phyloP scores from a whole-genome alignment of 768 basidiomycete species.

The Leccinum obscurum region DNA sequence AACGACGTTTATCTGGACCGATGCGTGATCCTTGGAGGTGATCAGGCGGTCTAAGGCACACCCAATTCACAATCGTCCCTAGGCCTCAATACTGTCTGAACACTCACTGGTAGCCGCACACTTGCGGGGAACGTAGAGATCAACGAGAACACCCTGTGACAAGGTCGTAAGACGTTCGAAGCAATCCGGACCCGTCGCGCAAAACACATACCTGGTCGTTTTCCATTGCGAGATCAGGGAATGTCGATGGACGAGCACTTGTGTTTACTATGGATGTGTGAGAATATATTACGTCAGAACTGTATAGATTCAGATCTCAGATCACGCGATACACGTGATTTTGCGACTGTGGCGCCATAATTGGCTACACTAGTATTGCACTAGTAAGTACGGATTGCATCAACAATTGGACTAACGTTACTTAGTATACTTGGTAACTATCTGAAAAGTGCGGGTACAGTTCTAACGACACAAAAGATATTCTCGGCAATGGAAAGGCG shows the following conservation, averaged over 20 bases:
- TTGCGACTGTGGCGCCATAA: background rate
- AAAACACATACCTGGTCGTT: slow-evolving; percentile 75
- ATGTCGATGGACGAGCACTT: slow-evolving; percentile 1
- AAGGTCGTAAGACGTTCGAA: slow-evolving; percentile 4
- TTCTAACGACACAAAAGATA: slow-evolving; percentile 1
- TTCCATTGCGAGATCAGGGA: slow-evolving; percentile 61
- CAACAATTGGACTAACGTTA: background rate
- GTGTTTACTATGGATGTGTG: slow-evolving; percentile 24
- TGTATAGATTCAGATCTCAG: slow-evolving; percentile 26
- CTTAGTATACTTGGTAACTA: background rate
- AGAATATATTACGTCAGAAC: slow-evolving; percentile 29
- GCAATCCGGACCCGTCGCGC: background rate
- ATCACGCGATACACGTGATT: slow-evolving; percentile 7
- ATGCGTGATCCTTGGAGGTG: slow-evolving; percentile 98
- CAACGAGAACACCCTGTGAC: slow-evolving; percentile 90
- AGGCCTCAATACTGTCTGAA: background rate
- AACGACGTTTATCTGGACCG: slow-evolving; percentile 92
- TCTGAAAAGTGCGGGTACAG: background rate
- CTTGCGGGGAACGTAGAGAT: slow-evolving; percentile 99
- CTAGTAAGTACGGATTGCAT: slow-evolving; percentile 2
- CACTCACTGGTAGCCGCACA: slow-evolving; percentile 94
- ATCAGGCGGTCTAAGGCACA: slow-evolving; percentile 82
- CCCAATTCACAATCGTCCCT: slow-evolving; percentile 1
- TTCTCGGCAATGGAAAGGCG: background rate
- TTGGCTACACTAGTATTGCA: background rate